Base-by-base conservation (phyloP, 176 grass and related monocot genomes). In the Oryza meyeriana region DNA sequence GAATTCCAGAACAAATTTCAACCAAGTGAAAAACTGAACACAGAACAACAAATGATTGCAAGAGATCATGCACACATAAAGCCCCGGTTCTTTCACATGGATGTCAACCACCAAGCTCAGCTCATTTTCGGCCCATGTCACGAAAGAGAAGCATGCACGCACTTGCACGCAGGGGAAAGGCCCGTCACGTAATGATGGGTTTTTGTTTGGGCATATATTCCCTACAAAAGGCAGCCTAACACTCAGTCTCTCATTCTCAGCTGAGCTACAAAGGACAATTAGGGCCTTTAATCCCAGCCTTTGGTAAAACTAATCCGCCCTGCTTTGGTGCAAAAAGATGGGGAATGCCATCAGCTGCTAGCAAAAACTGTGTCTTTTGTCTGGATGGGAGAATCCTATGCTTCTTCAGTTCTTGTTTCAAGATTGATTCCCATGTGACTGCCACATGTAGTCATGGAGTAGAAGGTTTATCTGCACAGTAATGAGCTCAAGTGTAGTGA, bases 121-220 rank as follows among this genome's bases (percentile, higher is more conserved):
- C 3, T 14, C 75, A 81, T 48, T 89, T 63, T 62, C 73, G 67
- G 83, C 79, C 83, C 88, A 82, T 73, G 25, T 69, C 32, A 61
- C 12, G 27, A 85, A 47, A 77, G 88, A 79, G 64, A 61, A 20
- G 32, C 66, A 13, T 12, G 83, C 88, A 81, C 16, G 83, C 88
- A 81, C 10, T 82, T 73, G 78, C 83, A 76, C 39, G 82, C 64
- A 61, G 61, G 78, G 55, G 74, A 83, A 86, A 90, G 83, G 79
- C 61, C 88, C 79, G 88, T 47, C 74, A 26, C 59, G 84, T 45
- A 86, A 86, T 82, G 88, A 90, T 90, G 78, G 79, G 35, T 77
- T 52, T 64, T 78, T 66, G 45, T 90, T 86, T 82, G 72, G 66
- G 88, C 88, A 90, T 83, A 86, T 90, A 90, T 90, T 90, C 33